A percentile compares a stretch with the other conserved stretches of the same genome.
Conservation (phyloP, 1,284 basidiomycete species). For the Fomitopsis palustris region DNA sequence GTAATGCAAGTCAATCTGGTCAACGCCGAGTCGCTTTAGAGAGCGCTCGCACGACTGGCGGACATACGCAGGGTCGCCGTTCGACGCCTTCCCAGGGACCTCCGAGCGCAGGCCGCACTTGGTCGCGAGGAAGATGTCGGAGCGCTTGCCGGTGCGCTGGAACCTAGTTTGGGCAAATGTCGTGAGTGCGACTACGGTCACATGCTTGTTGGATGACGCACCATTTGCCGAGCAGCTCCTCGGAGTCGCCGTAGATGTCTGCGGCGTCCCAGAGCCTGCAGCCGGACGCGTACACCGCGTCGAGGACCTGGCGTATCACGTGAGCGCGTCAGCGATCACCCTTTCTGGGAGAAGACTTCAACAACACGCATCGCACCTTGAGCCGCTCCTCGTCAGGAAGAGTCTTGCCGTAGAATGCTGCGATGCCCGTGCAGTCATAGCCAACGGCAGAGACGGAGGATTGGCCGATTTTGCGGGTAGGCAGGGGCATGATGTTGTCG, state of each 20-base stretch:
- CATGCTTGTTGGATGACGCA: no score
- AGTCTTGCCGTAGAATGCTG: constrained; percentile 18
- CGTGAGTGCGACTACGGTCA: no score
- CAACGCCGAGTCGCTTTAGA: constrained; percentile 37
- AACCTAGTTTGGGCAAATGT: no score
- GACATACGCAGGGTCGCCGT: constrained; percentile 34
- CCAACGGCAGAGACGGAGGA: constrained; percentile 24
- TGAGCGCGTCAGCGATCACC: neutral
- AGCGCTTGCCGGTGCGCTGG: constrained; percentile 34
- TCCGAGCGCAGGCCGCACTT: constrained; percentile 42
- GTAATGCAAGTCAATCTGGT: constrained; percentile 47
- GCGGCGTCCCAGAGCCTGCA: neutral
- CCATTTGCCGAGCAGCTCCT: constrained; percentile 31
- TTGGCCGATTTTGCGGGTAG: constrained; percentile 16
- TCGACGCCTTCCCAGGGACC: constrained; percentile 13
- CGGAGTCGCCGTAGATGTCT: constrained; percentile 10
- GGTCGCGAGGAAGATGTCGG: constrained; percentile 42
- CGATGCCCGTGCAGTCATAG: constrained; percentile 28
- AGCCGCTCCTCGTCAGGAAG: constrained; percentile 23
- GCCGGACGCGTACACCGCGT: neutral
- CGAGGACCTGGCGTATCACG: neutral
- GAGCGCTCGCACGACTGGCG: constrained; percentile 33
- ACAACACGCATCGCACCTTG: neutral
- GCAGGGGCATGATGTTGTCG: constrained; percentile 12
- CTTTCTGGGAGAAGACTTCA: no score